Evolutionary conservation across 2,329 filamentous ascomycete species (phyloP).

Genomic region (Drechslerella coelobrocha): DNA sequence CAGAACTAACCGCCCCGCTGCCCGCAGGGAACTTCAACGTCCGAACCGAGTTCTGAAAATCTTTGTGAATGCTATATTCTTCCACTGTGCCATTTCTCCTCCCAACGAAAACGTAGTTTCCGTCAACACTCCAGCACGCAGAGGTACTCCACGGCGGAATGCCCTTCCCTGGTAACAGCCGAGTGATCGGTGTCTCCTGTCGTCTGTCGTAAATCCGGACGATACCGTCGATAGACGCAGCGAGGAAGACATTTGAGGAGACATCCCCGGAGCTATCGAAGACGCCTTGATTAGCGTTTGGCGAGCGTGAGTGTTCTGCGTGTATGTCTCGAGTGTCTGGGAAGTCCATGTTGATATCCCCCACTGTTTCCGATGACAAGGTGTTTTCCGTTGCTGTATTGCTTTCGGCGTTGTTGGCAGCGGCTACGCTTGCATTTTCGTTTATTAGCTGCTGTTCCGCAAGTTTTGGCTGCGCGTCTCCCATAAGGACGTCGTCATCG

Average conservation of each 20-base stretch:
- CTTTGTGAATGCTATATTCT: conserved; percentile 86
- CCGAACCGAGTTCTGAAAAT: conserved; percentile 75
- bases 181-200: conserved; percentile 76
- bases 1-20: conserved; percentile 85
- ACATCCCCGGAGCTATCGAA: conserved; percentile 56
- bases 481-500: conserved; percentile 56
- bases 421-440: conserved; percentile 37
- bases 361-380: conserved; percentile 57
- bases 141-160: conserved; percentile 98
- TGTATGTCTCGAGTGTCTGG: conserved; percentile 46
- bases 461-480: conserved; percentile 23
- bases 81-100: conserved; percentile 91
- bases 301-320: conserved; percentile 50
- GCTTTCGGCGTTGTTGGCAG: conserved; percentile 6
- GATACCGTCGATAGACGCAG: conserved; percentile 84
- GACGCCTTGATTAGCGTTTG: conserved; percentile 60
- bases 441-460: conserved; percentile 48
- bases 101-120: conserved; percentile 93
- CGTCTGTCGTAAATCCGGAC: conserved; percentile 93
- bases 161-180: conserved; percentile 74
- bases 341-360: conserved; percentile 59
- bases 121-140: conserved; percentile 93
- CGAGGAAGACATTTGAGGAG: conserved; percentile 81
- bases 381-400: conserved; percentile 48
- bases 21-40: conserved; percentile 87